These are phyloP conservation scores for Moricandia arvensis DNA, from an alignment of 345 rosid genomes.

Conservation along the genomic window DNA sequence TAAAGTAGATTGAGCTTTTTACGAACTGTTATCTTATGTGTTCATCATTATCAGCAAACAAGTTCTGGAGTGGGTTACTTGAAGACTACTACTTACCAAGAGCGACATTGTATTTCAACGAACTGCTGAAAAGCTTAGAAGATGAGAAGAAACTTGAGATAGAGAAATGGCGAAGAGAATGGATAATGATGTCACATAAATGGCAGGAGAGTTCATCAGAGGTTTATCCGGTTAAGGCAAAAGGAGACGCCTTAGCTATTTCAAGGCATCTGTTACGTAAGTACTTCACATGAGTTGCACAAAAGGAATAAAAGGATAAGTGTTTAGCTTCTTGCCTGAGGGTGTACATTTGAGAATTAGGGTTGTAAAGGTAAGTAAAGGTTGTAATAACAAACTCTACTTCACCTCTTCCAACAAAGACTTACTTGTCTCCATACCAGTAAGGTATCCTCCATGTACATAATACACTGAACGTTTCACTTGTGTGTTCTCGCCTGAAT, in stretches of 20 bases:
- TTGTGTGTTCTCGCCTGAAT: too few relatives aligned
- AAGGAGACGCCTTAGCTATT: conserved; percentile 64
- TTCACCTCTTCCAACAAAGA: conserved; percentile 60
- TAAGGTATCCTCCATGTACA: conserved; percentile 93
- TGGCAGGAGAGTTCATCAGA: conserved; percentile 65
- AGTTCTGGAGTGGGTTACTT: conserved; percentile 89
- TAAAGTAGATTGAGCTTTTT: neutral
- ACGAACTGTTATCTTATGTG: neutral
- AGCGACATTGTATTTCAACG: conserved; percentile 54
- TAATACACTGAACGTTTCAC: conserved; percentile 70
- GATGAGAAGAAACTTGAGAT: conserved; percentile 48
- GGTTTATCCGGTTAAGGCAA: conserved; percentile 55
- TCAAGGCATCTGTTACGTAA: conserved; percentile 55
- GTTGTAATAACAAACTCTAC: conserved; percentile 56
- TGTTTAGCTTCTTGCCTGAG: conserved; percentile 58
- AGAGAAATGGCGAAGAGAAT: conserved; percentile 70
- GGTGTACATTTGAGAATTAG: conserved; percentile 50
- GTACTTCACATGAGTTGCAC: conserved; percentile 44
- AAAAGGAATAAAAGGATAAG: neutral
- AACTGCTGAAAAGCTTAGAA: conserved; percentile 52
- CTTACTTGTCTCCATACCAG: conserved; percentile 74
- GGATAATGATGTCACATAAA: conserved; percentile 66
- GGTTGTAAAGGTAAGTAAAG: conserved; percentile 65
- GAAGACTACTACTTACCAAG: conserved; percentile 70
- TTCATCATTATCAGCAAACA: conserved; percentile 55